Evolutionary conservation across 306 rosid species (phyloP).

Genomic region (Hylodesmum podocarpum): DNA sequence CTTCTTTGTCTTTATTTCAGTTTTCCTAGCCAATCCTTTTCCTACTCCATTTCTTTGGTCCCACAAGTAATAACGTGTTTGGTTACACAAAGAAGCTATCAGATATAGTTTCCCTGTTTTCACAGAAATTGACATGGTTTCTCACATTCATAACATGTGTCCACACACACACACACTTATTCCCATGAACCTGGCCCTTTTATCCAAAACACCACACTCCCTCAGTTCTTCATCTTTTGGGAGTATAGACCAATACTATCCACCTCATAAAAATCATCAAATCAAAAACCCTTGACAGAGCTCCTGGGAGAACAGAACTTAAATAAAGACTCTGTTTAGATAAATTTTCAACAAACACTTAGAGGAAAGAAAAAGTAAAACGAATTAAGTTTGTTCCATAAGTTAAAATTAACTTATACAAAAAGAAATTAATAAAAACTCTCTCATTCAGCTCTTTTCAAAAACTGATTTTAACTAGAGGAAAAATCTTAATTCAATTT

Average conservation of each 20-base stretch:
- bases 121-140: neutral
- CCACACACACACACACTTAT: neutral
- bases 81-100: neutral
- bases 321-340: neutral
- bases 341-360: neutral
- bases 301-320: neutral
- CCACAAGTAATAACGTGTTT: neutral
- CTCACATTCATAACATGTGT: neutral
- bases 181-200: neutral
- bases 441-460: too few species aligned
- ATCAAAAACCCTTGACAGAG: neutral
- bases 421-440: too few species aligned
- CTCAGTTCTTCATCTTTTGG: neutral
- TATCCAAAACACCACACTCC: neutral
- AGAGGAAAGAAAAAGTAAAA: neutral
- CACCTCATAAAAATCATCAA: constrained; percentile 5
- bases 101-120: neutral
- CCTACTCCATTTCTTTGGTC: neutral
- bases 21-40: neutral
- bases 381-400: neutral
- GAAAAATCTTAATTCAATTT: neutral
- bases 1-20: neutral
- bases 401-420: neutral
- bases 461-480: neutral
- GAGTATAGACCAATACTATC: neutral